These are phyloP conservation scores for Blastomyces gilchristii DNA, from an alignment of 2,329 filamentous ascomycete species.

Conservation along the genomic window DNA sequence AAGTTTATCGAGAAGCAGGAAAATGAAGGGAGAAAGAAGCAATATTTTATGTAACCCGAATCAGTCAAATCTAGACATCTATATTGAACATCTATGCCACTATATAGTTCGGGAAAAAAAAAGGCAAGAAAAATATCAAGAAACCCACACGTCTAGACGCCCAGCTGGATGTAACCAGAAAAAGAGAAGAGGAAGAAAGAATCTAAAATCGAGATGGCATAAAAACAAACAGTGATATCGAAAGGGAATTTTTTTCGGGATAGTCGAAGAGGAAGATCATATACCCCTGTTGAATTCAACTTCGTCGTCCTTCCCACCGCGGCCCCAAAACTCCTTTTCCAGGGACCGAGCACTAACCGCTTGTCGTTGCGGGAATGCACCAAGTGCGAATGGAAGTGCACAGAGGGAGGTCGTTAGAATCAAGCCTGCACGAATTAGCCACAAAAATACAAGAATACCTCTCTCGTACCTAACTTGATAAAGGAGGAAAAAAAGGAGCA, in stretches of 20 bases:
- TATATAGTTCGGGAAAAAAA: not conserved
- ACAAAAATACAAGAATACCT: not conserved
- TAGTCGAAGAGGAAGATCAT: constrained; percentile 29
- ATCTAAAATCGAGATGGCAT: not conserved
- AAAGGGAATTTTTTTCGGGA: not conserved
- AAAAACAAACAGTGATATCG: not conserved
- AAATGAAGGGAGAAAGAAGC: not conserved
- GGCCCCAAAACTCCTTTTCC: constrained; percentile 77
- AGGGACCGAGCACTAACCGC: constrained; percentile 62
- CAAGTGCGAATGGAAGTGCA: constrained; percentile 79
- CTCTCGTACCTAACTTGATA: not conserved
- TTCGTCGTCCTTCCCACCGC: constrained; percentile 65
- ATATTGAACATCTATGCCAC: not conserved
- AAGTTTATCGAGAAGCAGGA: not conserved
- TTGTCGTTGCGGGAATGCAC: constrained; percentile 86
- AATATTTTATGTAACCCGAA: not conserved
- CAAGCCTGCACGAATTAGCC: constrained; percentile 37
- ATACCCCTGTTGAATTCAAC: constrained; percentile 98
- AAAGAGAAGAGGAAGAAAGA: not conserved
- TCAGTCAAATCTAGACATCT: too few species aligned
- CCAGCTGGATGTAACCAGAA: not conserved
- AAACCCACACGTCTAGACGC: not conserved
- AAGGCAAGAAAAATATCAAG: not conserved
- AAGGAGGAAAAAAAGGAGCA: constrained; percentile 14
- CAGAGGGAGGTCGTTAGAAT: constrained; percentile 81